Conservation (phyloP, 345 rosid genomes). For the Pelargonium nanum region DNA sequence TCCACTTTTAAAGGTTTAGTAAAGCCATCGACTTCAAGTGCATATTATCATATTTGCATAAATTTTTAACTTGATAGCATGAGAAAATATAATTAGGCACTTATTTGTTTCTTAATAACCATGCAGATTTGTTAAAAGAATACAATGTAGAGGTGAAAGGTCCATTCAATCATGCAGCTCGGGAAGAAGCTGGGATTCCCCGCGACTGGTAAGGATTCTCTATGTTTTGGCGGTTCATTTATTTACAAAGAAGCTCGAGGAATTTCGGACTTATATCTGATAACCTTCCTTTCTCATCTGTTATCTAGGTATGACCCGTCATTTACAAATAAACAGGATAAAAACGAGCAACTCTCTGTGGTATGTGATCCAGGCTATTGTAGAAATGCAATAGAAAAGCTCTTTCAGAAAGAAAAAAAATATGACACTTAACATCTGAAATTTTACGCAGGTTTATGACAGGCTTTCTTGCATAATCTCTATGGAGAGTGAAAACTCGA, state of each 20-base stretch:
- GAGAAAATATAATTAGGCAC: neutral
- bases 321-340: conserved; percentile 19
- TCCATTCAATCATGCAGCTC: conserved; percentile 80
- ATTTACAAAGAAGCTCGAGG: neutral
- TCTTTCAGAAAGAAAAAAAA: too few relatives aligned
- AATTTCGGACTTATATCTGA: neutral
- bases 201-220: conserved; percentile 53
- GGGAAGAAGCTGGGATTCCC: conserved; percentile 89
- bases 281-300: conserved; percentile 6
- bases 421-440: neutral
- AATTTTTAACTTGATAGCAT: neutral
- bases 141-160: conserved; percentile 79
- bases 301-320: conserved; percentile 57
- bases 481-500: conserved; percentile 70
- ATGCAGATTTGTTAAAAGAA: conserved; percentile 59
- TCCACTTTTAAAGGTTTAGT: conserved; percentile 70
- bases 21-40: neutral
- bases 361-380: conserved; percentile 23
- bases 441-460: conserved; percentile 46
- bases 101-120: conserved; percentile 8
- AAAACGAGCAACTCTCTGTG: conserved; percentile 40
- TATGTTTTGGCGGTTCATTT: too few relatives aligned
- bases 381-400: neutral
- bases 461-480: conserved; percentile 72
- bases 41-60: neutral